phyloP scores from a whole-genome alignment of 2,329 filamentous ascomycete genomes.

The Ophiostoma quercus region DNA sequence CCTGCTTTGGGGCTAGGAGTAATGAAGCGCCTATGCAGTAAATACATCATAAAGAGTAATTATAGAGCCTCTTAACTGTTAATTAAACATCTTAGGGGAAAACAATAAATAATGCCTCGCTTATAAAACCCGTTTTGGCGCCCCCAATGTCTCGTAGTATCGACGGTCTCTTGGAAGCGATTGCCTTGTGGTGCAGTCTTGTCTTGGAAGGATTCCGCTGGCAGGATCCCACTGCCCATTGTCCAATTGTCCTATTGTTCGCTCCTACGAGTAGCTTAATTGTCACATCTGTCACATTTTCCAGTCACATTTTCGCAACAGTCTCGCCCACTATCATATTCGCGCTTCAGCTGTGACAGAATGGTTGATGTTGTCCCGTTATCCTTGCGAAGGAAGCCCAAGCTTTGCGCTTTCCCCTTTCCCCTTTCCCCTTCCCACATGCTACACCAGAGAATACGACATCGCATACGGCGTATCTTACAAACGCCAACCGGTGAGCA shows the following conservation, averaged over 20 bases:
- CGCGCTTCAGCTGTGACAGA: background rate
- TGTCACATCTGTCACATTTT: background rate
- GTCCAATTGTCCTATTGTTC: background rate
- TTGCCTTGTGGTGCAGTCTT: background rate
- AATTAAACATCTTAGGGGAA: too few relatives aligned
- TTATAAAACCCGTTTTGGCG: background rate
- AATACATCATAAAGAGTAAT: too few relatives aligned
- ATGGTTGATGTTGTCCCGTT: background rate
- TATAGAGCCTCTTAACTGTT: too few relatives aligned
- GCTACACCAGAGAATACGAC: slow-evolving; percentile 7
- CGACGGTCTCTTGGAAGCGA: background rate
- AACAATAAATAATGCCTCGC: background rate
- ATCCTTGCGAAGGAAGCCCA: background rate
- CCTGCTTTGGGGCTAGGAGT: too few relatives aligned
- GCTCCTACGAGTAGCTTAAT: background rate
- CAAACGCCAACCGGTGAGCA: slow-evolving; percentile 10
- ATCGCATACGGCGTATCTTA: background rate
- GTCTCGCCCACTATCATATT: background rate
- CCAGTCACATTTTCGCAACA: background rate
- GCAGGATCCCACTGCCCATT: too few relatives aligned
- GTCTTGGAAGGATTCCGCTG: background rate
- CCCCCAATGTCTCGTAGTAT: background rate
- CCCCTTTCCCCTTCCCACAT: background rate
- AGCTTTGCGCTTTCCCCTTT: background rate
- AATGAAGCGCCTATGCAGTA: too few relatives aligned